A percentile compares a stretch with the other conserved stretches of the same genome.
These are phyloP conservation scores for Neoscytalidium dimidiatum DNA, from an alignment of 2,329 filamentous ascomycete species.

Conservation along the genomic window DNA sequence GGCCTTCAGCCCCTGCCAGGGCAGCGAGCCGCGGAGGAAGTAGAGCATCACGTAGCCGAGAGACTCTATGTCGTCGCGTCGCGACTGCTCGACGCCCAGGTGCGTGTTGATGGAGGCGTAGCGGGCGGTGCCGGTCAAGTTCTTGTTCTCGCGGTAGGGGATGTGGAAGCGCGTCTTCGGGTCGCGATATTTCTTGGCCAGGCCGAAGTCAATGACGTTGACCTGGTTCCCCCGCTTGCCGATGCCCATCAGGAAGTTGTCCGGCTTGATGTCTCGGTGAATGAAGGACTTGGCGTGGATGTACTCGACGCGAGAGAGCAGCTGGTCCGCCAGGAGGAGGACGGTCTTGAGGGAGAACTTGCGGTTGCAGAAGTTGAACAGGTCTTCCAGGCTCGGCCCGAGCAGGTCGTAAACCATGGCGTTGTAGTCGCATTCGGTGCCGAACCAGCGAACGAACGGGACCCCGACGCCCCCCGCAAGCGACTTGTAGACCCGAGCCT, in stretches of 20 bases:
- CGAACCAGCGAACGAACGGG: slow-evolving; percentile 98
- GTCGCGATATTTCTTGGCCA: slow-evolving; percentile 99
- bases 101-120: slow-evolving; percentile 99
- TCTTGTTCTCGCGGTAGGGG: slow-evolving; percentile 99
- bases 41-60: slow-evolving; percentile 99
- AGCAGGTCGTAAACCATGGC: slow-evolving; percentile 98
- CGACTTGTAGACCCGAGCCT: slow-evolving; percentile 86
- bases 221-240: slow-evolving; percentile 99
- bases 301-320: slow-evolving; percentile 99
- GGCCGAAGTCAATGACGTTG: slow-evolving; percentile 98
- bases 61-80: slow-evolving; percentile 99
- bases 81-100: slow-evolving; percentile 96
- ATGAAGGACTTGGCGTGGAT: slow-evolving; percentile 99
- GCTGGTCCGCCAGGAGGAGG: slow-evolving; percentile 90
- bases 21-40: slow-evolving; percentile 98
- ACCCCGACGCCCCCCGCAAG: slow-evolving; percentile 97
- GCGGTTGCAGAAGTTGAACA: slow-evolving; percentile 99
- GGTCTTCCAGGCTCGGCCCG: slow-evolving; percentile 90
- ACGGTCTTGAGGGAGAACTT: slow-evolving; percentile 99
- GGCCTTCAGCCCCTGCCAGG: slow-evolving; percentile 98
- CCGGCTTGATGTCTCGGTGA: slow-evolving; percentile 99
- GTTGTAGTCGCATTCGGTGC: slow-evolving; percentile 99
- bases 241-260: slow-evolving; percentile 99
- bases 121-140: slow-evolving; percentile 96
- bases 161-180: slow-evolving; percentile 99